Base-by-base conservation (phyloP, 192 early-diverging fungal genomes). In the Chytriomyces confervae region DNA sequence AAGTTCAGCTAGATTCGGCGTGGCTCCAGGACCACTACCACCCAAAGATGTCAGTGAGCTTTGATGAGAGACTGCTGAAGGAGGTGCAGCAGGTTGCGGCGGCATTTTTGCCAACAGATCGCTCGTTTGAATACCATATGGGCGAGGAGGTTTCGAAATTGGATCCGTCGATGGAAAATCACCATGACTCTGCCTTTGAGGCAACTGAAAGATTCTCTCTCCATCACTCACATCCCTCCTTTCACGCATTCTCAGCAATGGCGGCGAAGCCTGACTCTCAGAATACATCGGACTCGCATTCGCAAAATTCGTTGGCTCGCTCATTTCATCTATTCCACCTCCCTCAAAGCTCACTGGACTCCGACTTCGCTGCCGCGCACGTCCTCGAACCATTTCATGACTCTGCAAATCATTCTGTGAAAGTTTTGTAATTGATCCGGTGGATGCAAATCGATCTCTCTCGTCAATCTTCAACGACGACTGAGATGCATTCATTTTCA, bases 1-100 rank as follows among this genome's bases (percentile, higher is more conserved):
- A 5, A 79, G 13, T 7, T 64, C 63, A 8, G 72, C 78, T n/a
- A 79, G 29, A 62, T 79, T 71, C 29, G 78, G 78, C 5, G 72
- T 73, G 9, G 43, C 11, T 27, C 23, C 20, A 23, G 46, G 13
- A 53, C 51, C 6, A 62, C 20, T 43, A 8, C 23, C 10, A 24
- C 10, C 45, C 6, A 65, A 24, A 27, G 44, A 49, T 7, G 61
- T 8, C 46, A 50, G 18, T 48, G 76, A 77, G 13, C 43, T 61
- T 20, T 69, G 50, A 7, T 43, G 66, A 23, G 65, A 76, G 36
- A n/a, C 71, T n/a, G 71, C 36, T 36, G 36, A 72, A 18, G 45
- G 27, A 13, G 16, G 67, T 27, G 16, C n/a, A 13, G 27, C 47
- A 10, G 67, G 27, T 27, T 18, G 7, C 8, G 29, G 0, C 10